A percentile compares a stretch with the other conserved stretches of the same genome.
These are phyloP conservation scores for Trametopsis cervina DNA, from an alignment of 768 basidiomycete species.

Conservation along the genomic window DNA sequence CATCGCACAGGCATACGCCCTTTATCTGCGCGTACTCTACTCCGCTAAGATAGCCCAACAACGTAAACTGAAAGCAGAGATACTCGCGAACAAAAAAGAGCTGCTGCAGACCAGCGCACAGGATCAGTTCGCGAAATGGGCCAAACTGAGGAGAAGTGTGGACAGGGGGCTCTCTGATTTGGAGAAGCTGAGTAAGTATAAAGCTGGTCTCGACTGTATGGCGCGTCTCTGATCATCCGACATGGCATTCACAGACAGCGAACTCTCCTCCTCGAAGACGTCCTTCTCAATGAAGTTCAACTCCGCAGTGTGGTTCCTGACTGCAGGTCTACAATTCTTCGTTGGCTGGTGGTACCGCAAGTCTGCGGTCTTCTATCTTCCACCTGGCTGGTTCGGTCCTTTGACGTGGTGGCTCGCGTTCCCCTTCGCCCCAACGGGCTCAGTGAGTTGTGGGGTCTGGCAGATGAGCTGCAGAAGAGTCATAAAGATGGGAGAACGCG, in stretches of 20 bases:
- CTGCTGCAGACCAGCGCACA: conserved; percentile 88
- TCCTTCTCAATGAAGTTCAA: conserved; percentile 74
- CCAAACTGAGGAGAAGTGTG: conserved; percentile 80
- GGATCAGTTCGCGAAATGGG: conserved; percentile 99
- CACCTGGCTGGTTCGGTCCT: conserved; percentile 85
- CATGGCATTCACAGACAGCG: conserved; percentile 44
- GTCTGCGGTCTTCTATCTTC: conserved; percentile 90
- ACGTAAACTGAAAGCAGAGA: conserved; percentile 67
- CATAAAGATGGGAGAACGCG: conserved; percentile 67
- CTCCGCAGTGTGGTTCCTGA: conserved; percentile 67
- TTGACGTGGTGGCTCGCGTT: conserved; percentile 83
- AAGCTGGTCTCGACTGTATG: neutral
- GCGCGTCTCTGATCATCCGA: too few relatives aligned
- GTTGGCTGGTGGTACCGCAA: conserved; percentile 91
- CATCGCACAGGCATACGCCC: conserved; percentile 54
- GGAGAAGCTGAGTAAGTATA: conserved; percentile 79
- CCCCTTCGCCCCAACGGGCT: conserved; percentile 85
- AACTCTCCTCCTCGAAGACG: conserved; percentile 73
- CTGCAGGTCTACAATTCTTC: conserved; percentile 79
- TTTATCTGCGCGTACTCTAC: conserved; percentile 65
- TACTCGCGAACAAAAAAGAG: conserved; percentile 77
- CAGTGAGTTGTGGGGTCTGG: conserved; percentile 92
- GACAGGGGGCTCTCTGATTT: conserved; percentile 90
- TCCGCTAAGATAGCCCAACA: conserved; percentile 50
- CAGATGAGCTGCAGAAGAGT: conserved; percentile 89